Base-by-base conservation (phyloP, 805 yeast genomes). In the Yarrowia yakushimensis region DNA sequence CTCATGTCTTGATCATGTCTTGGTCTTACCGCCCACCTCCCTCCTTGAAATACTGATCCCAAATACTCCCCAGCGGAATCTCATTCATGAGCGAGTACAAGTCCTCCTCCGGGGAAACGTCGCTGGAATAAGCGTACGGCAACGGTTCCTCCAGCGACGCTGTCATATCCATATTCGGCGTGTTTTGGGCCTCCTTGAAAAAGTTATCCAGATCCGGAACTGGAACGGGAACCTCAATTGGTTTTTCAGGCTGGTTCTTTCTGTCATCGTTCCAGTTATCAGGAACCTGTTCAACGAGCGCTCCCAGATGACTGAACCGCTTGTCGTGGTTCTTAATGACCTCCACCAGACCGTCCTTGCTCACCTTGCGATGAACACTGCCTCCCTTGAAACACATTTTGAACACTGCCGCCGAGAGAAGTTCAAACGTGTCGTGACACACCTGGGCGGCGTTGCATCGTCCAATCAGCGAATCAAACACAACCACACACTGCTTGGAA, bases 401-500 rank as follows among this genome's bases (percentile, higher is more conserved):
- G 39, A 41, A 42, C 0, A 90, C 85, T 0, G 89, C 96, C 7
- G 87, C 85, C 0, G 88, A 79, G 50, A 90, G 73, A 33, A 87
- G 82, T 66, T 87, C 88, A 69, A 87, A 86, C 30, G 88, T 85
- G 65, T 85, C 88, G 37, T 82, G 78, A 69, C 96, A 89, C 60
- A 81, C 83, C 9, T 74, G 74, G 0, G 96, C 96, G 1, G 96
- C 93, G 65, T 86, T 91, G 73, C 96, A 89, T 42, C 84, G 79
- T 52, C 85, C 90, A 27, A 79, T 76, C 69, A 90, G 75, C 31
- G 87, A 82, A 22, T 79, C 78, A 62, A 90, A 73, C 3, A 88
- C 86, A 13, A 78, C 76, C 59, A 84, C 76, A 59, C 77, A 73
- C 15, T 70, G 79, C 11, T 70, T 67, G 1, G 82, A 75, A 41